Conservation (phyloP, 1,284 basidiomycete genomes). For the Microbotryomycetes sp. region DNA sequence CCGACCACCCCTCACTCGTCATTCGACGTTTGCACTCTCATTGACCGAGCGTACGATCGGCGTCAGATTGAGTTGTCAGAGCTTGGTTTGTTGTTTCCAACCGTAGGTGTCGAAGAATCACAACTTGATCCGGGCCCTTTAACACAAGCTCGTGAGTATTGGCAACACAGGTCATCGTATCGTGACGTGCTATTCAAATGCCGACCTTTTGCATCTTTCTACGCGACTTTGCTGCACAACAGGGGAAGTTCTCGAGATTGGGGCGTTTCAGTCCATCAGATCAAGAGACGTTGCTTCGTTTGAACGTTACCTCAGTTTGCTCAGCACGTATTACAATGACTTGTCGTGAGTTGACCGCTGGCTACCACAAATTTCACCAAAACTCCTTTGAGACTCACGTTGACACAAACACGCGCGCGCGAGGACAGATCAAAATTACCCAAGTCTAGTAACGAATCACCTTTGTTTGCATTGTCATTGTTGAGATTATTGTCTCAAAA, state of each 20-base stretch:
- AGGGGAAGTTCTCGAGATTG: slow-evolving; percentile 94
- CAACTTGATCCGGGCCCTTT: slow-evolving; percentile 7
- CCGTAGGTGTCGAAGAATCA: slow-evolving; percentile 53
- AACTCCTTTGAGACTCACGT: no score
- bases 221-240: slow-evolving; percentile 29
- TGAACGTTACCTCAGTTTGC: slow-evolving; percentile 87
- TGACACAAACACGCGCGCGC: no score
- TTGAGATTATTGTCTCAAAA: slow-evolving; percentile 92
- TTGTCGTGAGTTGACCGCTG: slow-evolving; percentile 53
- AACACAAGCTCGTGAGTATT: slow-evolving; percentile 46
- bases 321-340: slow-evolving; percentile 88
- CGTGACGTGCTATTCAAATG: neutral
- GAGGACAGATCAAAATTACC: slow-evolving; percentile 53
- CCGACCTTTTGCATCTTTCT: no score
- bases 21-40: no score
- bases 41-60: no score
- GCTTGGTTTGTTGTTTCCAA: slow-evolving; percentile 63
- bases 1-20: slow-evolving; percentile 1
- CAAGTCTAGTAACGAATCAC: slow-evolving; percentile 74
- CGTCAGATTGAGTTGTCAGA: slow-evolving; percentile 68
- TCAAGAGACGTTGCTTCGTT: slow-evolving; percentile 83
- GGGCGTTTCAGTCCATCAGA: slow-evolving; percentile 86
- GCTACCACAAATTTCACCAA: no score
- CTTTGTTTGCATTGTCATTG: slow-evolving; percentile 86
- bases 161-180: slow-evolving; percentile 45